phyloP scores from a whole-genome alignment of 768 basidiomycete genomes.

The Cubamyces lactineus region DNA sequence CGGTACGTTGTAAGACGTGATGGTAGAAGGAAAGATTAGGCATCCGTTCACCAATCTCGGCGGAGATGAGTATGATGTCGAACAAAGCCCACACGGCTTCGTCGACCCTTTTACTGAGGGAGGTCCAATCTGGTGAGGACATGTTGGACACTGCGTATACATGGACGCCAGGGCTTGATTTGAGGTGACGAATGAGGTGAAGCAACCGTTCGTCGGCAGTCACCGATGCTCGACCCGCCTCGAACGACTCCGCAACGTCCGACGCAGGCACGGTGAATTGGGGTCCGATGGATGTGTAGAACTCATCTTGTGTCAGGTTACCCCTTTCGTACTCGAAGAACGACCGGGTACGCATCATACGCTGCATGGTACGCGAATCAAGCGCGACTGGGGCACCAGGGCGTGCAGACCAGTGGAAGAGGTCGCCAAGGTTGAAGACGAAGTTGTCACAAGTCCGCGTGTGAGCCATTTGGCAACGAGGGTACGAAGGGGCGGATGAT shows the following conservation, averaged over 20 bases:
- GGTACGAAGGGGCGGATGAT: no score
- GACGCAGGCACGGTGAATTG: constrained; percentile 39
- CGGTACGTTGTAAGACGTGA: constrained; percentile 47
- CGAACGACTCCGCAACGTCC: neutral
- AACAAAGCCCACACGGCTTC: constrained; percentile 52
- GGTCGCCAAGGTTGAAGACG: constrained; percentile 57
- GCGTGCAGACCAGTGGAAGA: constrained; percentile 50
- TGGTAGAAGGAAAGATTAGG: constrained; percentile 56
- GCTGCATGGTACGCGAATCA: constrained; percentile 41
- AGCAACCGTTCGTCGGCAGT: neutral
- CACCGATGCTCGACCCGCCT: neutral
- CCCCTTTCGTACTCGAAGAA: constrained; percentile 59
- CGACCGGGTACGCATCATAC: constrained; percentile 46
- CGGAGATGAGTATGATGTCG: constrained; percentile 55
- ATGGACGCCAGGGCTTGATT: constrained; percentile 39
- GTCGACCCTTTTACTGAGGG: constrained; percentile 40
- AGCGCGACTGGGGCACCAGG: constrained; percentile 44
- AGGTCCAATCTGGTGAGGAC: constrained; percentile 50
- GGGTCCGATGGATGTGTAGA: constrained; percentile 43
- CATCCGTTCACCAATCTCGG: constrained; percentile 53
- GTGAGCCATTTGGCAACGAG: no score
- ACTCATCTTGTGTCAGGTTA: constrained; percentile 44
- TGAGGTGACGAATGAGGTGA: constrained; percentile 48
- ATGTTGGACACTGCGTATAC: constrained; percentile 65
- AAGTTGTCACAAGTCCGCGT: constrained; percentile 30